Conservation (phyloP, 176 grass and related monocot genomes). For the Cenchrus fungigraminus region DNA sequence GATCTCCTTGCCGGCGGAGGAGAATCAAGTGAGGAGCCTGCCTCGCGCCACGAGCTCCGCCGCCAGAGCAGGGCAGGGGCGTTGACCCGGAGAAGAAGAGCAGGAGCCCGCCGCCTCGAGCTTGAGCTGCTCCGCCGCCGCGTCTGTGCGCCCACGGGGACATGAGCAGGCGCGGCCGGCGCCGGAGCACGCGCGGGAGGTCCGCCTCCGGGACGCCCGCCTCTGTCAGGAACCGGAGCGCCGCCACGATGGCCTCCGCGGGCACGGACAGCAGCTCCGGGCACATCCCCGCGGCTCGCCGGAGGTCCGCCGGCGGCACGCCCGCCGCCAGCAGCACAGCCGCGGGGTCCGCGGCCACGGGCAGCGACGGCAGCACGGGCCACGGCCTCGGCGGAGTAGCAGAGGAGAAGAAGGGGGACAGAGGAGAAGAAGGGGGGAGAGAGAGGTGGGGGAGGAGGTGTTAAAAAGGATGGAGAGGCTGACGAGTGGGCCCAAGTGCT, state of each 20-base stretch:
- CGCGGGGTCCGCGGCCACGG: slow-evolving; percentile 42
- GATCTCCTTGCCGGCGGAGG: too few relatives aligned
- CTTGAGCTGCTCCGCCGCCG: too few relatives aligned
- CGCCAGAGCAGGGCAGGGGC: too few relatives aligned
- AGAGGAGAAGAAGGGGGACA: too few relatives aligned
- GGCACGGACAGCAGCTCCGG: slow-evolving; percentile 76
- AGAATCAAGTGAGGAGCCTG: too few relatives aligned
- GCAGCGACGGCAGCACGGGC: slow-evolving; percentile 40
- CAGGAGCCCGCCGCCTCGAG: too few relatives aligned
- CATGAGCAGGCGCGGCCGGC: slow-evolving; percentile 78
- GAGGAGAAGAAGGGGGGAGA: too few relatives aligned
- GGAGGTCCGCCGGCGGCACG: slow-evolving; percentile 63
- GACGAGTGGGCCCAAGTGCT: too few relatives aligned
- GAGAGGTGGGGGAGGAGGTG: too few relatives aligned
- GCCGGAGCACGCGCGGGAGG: slow-evolving; percentile 62
- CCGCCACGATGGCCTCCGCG: slow-evolving; percentile 42
- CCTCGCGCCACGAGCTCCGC: too few relatives aligned
- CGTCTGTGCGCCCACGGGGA: slow-evolving; percentile 49
- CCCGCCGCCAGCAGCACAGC: slow-evolving; percentile 54
- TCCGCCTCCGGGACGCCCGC: slow-evolving; percentile 43
- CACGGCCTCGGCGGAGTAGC: not conserved
- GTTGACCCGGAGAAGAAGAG: too few relatives aligned
- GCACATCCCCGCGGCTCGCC: slow-evolving; percentile 78
- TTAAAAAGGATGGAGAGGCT: too few relatives aligned
- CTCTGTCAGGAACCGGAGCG: slow-evolving; percentile 62